phyloP scores from a whole-genome alignment of 768 basidiomycete genomes.

The Mycena epipterygia region DNA sequence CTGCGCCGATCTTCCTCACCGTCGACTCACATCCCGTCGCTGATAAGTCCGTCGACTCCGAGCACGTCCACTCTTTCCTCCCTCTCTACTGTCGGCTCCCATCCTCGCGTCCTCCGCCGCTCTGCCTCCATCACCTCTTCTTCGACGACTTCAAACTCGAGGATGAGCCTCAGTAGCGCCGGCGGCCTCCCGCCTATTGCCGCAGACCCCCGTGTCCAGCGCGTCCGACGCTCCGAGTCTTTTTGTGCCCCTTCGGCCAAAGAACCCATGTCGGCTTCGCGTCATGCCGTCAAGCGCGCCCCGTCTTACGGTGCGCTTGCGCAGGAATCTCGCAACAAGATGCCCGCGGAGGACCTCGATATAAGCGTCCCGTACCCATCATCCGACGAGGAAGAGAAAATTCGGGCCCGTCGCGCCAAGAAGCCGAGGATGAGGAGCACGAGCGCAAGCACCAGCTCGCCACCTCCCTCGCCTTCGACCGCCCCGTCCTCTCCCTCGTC shows the following conservation, averaged over 20 bases:
- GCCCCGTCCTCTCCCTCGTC: slow-evolving; percentile 35
- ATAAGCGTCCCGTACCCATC: slow-evolving; percentile 63
- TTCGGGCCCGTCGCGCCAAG: slow-evolving; percentile 71
- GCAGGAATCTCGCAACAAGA: slow-evolving; percentile 42
- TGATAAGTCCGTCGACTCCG: slow-evolving; percentile 70
- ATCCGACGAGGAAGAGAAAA: slow-evolving; percentile 84
- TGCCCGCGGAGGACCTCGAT: slow-evolving; percentile 36
- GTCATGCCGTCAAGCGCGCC: slow-evolving; percentile 62
- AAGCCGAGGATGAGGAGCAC: slow-evolving; percentile 60
- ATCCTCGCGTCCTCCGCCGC: slow-evolving; percentile 57
- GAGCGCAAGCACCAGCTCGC: slow-evolving; percentile 36
- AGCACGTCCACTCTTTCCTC: slow-evolving; percentile 71
- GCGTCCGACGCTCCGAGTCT: slow-evolving; percentile 65
- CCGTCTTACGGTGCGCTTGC: slow-evolving; percentile 68
- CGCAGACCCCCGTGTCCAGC: slow-evolving; percentile 64
- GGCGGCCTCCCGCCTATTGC: slow-evolving; percentile 48
- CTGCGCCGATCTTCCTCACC: slow-evolving; percentile 59
- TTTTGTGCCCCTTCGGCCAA: slow-evolving; percentile 50
- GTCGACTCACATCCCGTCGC: slow-evolving; percentile 53
- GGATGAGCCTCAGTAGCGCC: slow-evolving; percentile 52
- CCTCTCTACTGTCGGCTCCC: slow-evolving; percentile 52
- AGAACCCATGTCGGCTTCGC: slow-evolving; percentile 40
- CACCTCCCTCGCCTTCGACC: slow-evolving; percentile 37
- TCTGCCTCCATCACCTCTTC: slow-evolving; percentile 60
- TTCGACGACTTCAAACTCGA: slow-evolving; percentile 54